Base-by-base conservation (phyloP, 2,329 filamentous ascomycete genomes). In the Aspergillus ochraceus region DNA sequence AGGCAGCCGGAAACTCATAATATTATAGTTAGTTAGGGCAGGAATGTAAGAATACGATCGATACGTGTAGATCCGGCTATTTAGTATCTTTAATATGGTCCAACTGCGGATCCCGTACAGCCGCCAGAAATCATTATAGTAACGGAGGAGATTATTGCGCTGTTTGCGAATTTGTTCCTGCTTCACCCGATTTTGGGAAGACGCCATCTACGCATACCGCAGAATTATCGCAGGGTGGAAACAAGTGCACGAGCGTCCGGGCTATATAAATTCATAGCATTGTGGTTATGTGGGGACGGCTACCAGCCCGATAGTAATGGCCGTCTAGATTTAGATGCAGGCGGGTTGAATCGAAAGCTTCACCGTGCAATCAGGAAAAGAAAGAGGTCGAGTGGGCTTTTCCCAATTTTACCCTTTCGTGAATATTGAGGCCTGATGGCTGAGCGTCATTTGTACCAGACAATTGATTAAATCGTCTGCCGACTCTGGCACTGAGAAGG, bases 71-170 rank as follows among this genome's bases (percentile, higher is more conserved):
- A 62, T 52, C 20, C 47, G 57, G 26, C 52, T 22, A 32, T 64
- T 64, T 10, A 56, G 63, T 58, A 62, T 64, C 51, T 64, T 53
- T 36, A 64, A n/a, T 10, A 42, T 46, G 2, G 51, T 17, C 60
- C 53, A 62, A 26, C 62, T 64, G 36, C 49, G 30, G 32, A 62
- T 64, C 4, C 51, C 29, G 46, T 64, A 64, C 22, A 64, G 26
- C 12, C 54, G 55, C 60, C 55, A 62, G 52, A 62, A 64, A 53
- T 64, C 52, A 59, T 64, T 64, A 24, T 60, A 32, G 50, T 52
- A 54, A 22, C 55, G 52, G 19, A 62, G 55, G 10, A 63, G 55
- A 24, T 63, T 63, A 50, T 63, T 63, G 20, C 55, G 49, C 19
- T 52, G 55, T 32, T 63, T 63, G n/a, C 52, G 51, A 17, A 60